Evolutionary conservation across 1,284 basidiomycete species (phyloP).

Genomic region (Filobasidium uniguttulatum): DNA sequence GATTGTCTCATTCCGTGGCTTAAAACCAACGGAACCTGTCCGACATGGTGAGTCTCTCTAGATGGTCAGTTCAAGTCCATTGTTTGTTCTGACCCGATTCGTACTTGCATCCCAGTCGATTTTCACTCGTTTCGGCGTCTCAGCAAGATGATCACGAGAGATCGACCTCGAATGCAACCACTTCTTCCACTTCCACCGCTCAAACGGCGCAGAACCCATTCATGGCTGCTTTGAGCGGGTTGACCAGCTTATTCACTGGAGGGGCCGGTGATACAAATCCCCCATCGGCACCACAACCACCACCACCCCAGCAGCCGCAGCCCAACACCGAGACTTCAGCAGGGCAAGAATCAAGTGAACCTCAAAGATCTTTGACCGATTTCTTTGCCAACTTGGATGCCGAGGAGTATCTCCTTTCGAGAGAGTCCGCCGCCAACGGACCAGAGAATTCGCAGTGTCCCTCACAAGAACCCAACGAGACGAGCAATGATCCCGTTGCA

Average conservation of each 20-base stretch:
- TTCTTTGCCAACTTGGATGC: neutral
- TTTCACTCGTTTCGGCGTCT: slow-evolving; percentile 23
- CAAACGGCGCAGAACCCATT: too few species aligned
- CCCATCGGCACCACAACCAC: neutral
- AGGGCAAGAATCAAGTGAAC: neutral
- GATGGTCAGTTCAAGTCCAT: neutral
- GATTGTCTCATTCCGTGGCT: slow-evolving; percentile 36
- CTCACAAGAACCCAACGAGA: neutral
- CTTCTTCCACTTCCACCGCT: too few species aligned
- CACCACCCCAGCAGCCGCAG: neutral
- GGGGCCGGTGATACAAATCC: neutral
- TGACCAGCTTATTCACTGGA: neutral
- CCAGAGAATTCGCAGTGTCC: neutral
- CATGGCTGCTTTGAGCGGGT: neutral
- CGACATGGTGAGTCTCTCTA: slow-evolving; percentile 27
- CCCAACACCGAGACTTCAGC: neutral
- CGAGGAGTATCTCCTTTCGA: neutral
- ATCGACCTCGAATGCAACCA: neutral
- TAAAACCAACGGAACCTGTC: slow-evolving; percentile 34
- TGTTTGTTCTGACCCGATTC: neutral
- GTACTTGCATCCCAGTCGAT: slow-evolving; percentile 22
- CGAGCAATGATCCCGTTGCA: neutral
- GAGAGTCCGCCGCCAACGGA: neutral
- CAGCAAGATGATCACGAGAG: neutral
- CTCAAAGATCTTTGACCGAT: neutral